Evolutionary conservation across 306 rosid species (phyloP).

Genomic region (Crotalaria pallida): DNA sequence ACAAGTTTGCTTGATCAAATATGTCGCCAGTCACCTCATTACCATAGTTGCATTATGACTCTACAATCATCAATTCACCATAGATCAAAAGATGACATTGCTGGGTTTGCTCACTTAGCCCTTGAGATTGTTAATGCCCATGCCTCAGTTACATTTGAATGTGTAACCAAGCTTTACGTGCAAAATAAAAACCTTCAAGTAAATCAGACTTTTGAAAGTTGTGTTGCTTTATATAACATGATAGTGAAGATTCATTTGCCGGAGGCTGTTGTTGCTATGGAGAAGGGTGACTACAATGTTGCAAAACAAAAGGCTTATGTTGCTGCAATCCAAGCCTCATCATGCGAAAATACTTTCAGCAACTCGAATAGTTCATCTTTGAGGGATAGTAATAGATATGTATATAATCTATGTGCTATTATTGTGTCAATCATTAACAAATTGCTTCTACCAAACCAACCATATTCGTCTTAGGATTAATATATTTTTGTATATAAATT

Average conservation of each 20-base stretch:
- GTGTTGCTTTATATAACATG: neutral
- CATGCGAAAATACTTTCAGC: constrained; percentile 11
- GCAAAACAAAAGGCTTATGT: neutral
- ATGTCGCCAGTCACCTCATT: constrained; percentile 25
- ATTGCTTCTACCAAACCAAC: neutral
- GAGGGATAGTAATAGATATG: constrained; percentile 8
- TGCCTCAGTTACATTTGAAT: neutral
- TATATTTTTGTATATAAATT: too few species aligned
- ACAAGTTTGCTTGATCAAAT: constrained; percentile 21
- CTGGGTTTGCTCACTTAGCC: constrained; percentile 19
- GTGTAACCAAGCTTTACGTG: neutral
- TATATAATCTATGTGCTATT: constrained; percentile 17
- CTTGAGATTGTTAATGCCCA: constrained; percentile 16
- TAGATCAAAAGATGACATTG: constrained; percentile 20
- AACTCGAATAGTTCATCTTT: neutral
- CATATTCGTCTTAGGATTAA: too few species aligned
- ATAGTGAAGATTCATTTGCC: neutral
- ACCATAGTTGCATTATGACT: constrained; percentile 11
- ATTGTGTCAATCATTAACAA: constrained; percentile 4
- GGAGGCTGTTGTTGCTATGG: constrained; percentile 10
- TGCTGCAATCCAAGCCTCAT: neutral
- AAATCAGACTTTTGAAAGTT: neutral
- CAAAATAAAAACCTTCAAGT: neutral
- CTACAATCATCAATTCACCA: constrained; percentile 24
- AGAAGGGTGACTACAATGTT: neutral